Base-by-base conservation (phyloP, 345 rosid species). In the Lenwebbia sp. region DNA sequence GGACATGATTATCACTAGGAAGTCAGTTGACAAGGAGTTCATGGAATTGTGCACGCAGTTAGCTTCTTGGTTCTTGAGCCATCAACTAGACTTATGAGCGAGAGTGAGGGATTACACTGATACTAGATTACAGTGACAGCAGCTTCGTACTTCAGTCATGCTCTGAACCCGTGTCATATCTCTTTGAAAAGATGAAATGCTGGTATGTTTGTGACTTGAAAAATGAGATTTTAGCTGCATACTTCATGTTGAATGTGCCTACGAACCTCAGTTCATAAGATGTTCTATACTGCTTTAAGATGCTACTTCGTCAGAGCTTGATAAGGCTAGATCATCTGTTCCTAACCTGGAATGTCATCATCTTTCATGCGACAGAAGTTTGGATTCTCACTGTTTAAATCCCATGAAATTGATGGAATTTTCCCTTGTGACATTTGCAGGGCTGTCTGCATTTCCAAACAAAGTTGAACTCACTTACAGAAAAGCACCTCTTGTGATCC, bases 401-500 rank as follows among this genome's bases (percentile, higher is more conserved):
- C 21, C 37, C 19, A 40, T 88, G 75, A 83, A 58, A 47, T 54
- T 85, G 7, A 70, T 92, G 83, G 56, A 60, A 85, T 30, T 86
- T 54, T 56, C 30, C 55, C 78, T 53, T 86, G 76, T 74, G 76
- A 54, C 57, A 22, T 57, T 75, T 88, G 89, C 91, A 96, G 99
- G 91, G 89, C 11, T 75, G 57, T 84, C 86, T 81, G 85, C 88
- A 58, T 94, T 96, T 83, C 22, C 90, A 6, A 96, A 94, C 89
- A 89, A 89, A 91, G 91, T 97, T 88, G 86, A 92, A 84, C 91
- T 93, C 57, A 86, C 93, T 74, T 88, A 96, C 88, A 89, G 95
- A 86, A 88, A 65, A 89, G 85, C 85, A 54, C 96, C 96, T 14
- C 89, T 94, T 33, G 17, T 85, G 26, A 90, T 95, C 87, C 97